Conservation (phyloP, 139 green algal species). For the Axilococcus clingmanii region DNA sequence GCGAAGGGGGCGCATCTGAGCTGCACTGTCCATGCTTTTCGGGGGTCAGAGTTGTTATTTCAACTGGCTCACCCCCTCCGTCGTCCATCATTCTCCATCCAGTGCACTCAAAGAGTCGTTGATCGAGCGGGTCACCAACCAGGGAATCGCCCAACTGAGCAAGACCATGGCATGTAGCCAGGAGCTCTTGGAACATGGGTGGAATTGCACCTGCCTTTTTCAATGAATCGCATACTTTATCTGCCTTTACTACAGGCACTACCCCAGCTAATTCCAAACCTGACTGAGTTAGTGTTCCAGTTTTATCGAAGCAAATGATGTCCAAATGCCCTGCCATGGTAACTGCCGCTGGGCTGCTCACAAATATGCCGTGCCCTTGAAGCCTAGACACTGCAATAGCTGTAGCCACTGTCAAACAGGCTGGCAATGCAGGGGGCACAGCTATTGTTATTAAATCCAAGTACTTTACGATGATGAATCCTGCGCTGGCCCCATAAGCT, state of each 20-base stretch:
- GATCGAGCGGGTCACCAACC: constrained; percentile 60
- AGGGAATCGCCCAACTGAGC: constrained; percentile 35
- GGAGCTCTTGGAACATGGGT: constrained; percentile 28
- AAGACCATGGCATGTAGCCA: constrained; percentile 58
- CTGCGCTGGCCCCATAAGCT: constrained; percentile 19
- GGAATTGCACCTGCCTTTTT: constrained; percentile 10
- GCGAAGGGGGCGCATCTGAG: neutral
- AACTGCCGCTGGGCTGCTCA: constrained; percentile 45
- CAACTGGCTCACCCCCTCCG: constrained; percentile 6
- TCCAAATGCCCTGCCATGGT: constrained; percentile 50
- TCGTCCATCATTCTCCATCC: constrained; percentile 43
- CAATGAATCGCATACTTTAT: constrained; percentile 1
- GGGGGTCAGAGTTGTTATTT: constrained; percentile 16
- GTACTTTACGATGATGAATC: constrained; percentile 23
- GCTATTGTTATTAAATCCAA: constrained; percentile 69
- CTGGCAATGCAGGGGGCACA: constrained; percentile 60
- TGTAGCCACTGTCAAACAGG: constrained; percentile 55
- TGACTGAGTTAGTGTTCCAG: constrained; percentile 55
- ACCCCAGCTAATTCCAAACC: constrained; percentile 51
- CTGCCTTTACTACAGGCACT: constrained; percentile 18
- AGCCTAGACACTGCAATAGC: constrained; percentile 49
- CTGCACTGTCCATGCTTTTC: neutral
- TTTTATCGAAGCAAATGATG: constrained; percentile 65
- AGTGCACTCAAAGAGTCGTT: constrained; percentile 49
- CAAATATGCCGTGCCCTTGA: constrained; percentile 39